Conservation (phyloP, 2,329 filamentous ascomycete species). For the Venturia asperata region DNA sequence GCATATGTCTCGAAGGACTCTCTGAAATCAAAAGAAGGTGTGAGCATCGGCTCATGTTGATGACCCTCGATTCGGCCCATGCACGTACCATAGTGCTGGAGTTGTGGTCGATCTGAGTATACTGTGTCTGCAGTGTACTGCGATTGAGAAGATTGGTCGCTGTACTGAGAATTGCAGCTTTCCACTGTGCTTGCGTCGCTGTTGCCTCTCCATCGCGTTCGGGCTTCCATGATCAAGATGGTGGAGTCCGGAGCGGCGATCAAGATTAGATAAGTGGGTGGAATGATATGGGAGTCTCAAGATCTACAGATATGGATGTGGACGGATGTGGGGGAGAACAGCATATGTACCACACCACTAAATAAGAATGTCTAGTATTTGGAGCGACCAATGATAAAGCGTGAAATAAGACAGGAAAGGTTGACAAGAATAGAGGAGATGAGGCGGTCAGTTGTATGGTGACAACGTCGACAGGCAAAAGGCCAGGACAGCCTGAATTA, state of each 20-base stretch:
- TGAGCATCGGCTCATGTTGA: not conserved
- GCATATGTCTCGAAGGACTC: conserved; percentile 70
- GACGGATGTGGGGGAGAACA: not conserved
- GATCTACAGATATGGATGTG: not conserved
- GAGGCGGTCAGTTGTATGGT: not conserved
- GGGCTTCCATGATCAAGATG: not conserved
- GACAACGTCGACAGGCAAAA: not conserved
- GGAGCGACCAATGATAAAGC: not conserved
- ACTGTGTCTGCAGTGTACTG: conserved; percentile 24
- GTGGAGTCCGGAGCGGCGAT: not conserved
- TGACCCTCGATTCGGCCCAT: conserved; percentile 22
- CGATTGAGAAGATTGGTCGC: conserved; percentile 10
- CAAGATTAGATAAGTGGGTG: not conserved
- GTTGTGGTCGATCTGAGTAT: conserved; percentile 25
- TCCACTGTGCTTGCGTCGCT: not conserved
- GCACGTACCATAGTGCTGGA: conserved; percentile 26
- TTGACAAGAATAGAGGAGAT: not conserved
- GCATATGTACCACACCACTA: not conserved
- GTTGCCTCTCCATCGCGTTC: not conserved
- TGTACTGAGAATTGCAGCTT: conserved; percentile 21
- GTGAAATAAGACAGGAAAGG: not conserved
- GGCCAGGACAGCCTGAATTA: not conserved
- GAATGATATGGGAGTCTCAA: not conserved
- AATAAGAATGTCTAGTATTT: not conserved
- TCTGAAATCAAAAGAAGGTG: conserved; percentile 18